Conservation (phyloP, 75 land plant species). For the Chamaecyparis obtusa region DNA sequence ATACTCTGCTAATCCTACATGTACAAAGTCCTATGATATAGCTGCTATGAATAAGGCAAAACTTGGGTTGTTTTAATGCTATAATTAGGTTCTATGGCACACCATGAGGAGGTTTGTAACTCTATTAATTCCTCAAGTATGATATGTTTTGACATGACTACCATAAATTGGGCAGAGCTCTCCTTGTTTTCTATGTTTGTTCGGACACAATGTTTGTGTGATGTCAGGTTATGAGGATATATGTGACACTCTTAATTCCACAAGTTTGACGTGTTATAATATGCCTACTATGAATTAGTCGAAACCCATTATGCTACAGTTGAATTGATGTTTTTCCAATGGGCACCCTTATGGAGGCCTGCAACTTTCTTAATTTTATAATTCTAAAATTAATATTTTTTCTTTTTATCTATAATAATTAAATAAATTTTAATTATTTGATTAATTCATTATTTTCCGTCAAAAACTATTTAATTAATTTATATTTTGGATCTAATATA, state of each 20-base stretch:
- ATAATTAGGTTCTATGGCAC: no score
- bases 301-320: background rate
- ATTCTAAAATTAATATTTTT: no score
- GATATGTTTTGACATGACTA: background rate
- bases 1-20: background rate
- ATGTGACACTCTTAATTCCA: background rate
- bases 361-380: background rate
- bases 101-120: no score
- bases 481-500: no score
- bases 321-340: background rate
- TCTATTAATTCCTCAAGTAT: no score
- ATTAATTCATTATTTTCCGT: no score
- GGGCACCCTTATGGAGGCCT: background rate
- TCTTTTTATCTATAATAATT: no score
- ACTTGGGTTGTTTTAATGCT: no score
- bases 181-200: background rate
- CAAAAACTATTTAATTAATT: no score
- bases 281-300: background rate
- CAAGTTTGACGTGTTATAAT: background rate
- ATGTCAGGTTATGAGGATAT: background rate
- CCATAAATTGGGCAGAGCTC: background rate
- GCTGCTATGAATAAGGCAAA: background rate
- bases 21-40: background rate
- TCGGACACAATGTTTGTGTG: background rate
- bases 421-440: no score